Evolutionary conservation across 257 asterid genomes (phyloP), one percentile per base, ranked within the genome.

Genomic region (Solanum chiquidenum): DNA sequence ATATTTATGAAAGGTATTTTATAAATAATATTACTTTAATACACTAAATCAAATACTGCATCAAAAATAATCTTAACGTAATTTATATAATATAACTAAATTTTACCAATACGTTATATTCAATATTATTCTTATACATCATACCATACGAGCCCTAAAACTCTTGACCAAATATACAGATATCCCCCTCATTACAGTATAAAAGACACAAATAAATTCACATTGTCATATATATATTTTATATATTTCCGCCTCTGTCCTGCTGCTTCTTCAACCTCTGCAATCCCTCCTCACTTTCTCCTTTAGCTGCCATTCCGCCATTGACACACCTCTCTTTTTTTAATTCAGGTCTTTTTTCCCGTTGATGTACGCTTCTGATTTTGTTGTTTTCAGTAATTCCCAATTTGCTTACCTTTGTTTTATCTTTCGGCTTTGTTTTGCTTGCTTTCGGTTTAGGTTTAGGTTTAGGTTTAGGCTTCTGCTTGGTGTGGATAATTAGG

Each of bases 241-340:
- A 83, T 83, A 40, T 31, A 46, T 87, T 89, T 89, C 87, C 90
- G 87, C 89, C 88, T 87, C 75, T 89, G 88, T 86, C 87, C 87
- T 85, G 87, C 91, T 86, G 42, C 93, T 87, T 84, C 90, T 89
- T 88, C 90, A 86, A 89, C 92, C 92, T 90, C 92, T 87, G 90
- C 87, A 87, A 89, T 85, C 91, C 87, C 88, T 83, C 88, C 86
- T 33, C 82, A 20, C 40, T 84, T 55, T 87, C 90, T 83, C 75
- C 80, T 87, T 87, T 91, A 89, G 91, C 92, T 91, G 88, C 88
- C 89, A 46, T 83, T 87, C 87, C 88, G 86, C 75, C 88, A 82
- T 88, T 89, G 87, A 76, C 83, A 55, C 83, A 86, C 88, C 88
- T 71, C 49, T 40, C 69, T 29, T 33, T 87, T 52, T 77, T 89